Evolutionary conservation across 352 stramenopile species (phyloP).

Genomic region (Nothophytophthora sp.): DNA sequence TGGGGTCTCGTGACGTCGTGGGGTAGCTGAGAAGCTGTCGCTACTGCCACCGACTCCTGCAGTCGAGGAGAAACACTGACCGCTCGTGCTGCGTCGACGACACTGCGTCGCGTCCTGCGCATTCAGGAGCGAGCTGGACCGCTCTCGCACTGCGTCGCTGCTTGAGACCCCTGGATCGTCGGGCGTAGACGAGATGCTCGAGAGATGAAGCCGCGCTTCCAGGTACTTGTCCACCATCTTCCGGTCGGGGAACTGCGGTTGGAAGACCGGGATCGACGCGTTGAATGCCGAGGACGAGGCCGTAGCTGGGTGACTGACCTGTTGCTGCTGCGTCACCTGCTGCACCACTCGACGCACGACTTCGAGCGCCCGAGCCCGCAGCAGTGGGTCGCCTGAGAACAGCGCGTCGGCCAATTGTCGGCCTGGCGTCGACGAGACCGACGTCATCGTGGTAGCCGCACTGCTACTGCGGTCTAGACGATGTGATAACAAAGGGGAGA

Average conservation of each 20-base stretch:
- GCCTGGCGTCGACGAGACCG: constrained; percentile 36
- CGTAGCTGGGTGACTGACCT: neutral
- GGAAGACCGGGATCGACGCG: constrained; percentile 16
- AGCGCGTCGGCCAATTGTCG: constrained; percentile 62
- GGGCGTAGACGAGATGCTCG: constrained; percentile 23
- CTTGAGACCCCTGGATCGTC: neutral
- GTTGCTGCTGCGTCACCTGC: constrained; percentile 38
- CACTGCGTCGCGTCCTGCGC: constrained; percentile 11
- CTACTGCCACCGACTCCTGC: neutral
- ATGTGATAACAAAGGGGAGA: constrained; percentile 17
- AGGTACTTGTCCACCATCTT: constrained; percentile 58
- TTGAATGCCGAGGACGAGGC: constrained; percentile 13
- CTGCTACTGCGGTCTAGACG: constrained; percentile 30
- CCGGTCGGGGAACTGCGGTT: constrained; percentile 29
- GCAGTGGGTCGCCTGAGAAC: constrained; percentile 54
- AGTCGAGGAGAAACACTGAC: constrained; percentile 15
- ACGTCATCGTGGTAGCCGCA: constrained; percentile 15
- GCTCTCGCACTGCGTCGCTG: neutral
- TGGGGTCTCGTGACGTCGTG: constrained; percentile 21
- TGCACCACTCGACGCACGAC: constrained; percentile 49
- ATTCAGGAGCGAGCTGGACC: constrained; percentile 14
- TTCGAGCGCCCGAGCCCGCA: constrained; percentile 53
- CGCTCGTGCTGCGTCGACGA: constrained; percentile 20
- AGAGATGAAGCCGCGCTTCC: constrained; percentile 41
- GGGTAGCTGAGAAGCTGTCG: constrained; percentile 1